These are phyloP conservation scores for Staphylotrichum tortipilum DNA, from an alignment of 495 filamentous ascomycete species.

Conservation along the genomic window DNA sequence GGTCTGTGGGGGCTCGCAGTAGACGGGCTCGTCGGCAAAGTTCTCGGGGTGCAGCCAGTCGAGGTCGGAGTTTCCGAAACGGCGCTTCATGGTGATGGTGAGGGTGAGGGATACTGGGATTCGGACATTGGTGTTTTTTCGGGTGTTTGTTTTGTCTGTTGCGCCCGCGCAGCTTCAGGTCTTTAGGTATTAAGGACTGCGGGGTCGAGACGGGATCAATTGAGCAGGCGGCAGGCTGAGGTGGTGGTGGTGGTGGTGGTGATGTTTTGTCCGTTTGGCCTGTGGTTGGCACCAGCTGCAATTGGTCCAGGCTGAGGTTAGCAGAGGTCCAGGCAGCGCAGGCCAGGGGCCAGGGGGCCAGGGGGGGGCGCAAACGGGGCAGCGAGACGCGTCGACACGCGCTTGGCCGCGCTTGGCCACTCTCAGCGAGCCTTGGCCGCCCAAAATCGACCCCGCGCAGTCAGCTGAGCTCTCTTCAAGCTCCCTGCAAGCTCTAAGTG, in stretches of 20 bases:
- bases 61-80: not conserved
- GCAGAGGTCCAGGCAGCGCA: too few species aligned
- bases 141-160: too few species aligned
- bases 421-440: too few species aligned
- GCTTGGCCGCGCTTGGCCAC: slow-evolving; percentile 16
- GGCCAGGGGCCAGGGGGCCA: slow-evolving; percentile 3
- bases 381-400: slow-evolving; percentile 11
- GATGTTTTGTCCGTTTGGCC: not conserved
- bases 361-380: not conserved
- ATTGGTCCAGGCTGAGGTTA: too few species aligned
- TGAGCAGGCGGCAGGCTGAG: not conserved
- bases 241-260: not conserved
- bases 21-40: slow-evolving; percentile 30
- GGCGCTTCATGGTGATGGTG: slow-evolving; percentile 2
- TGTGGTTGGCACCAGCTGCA: too few species aligned
- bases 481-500: not conserved
- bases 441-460: slow-evolving; percentile 15
- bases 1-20: slow-evolving; percentile 32
- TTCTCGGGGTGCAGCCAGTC: slow-evolving; percentile 16
- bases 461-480: slow-evolving; percentile 24
- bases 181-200: too few species aligned
- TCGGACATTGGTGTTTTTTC: slow-evolving; percentile 2
- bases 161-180: too few species aligned
- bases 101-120: not conserved
- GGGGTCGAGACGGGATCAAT: not conserved